Evolutionary conservation across 768 basidiomycete species (phyloP).

Genomic region (Imleria badia): DNA sequence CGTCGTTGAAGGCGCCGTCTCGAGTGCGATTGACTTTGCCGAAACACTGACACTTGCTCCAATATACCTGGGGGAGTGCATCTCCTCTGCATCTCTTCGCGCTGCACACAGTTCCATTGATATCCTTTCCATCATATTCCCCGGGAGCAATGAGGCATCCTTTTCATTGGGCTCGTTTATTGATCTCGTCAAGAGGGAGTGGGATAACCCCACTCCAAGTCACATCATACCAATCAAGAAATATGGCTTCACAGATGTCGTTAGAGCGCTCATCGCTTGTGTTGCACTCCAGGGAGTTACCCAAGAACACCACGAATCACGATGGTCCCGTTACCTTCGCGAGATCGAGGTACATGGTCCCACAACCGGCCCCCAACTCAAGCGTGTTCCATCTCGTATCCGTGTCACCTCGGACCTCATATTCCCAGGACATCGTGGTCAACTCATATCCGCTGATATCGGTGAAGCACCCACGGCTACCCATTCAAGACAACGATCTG

Average conservation of each 20-base stretch:
- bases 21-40: conserved; percentile 59
- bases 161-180: conserved; percentile 83
- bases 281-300: conserved; percentile 80
- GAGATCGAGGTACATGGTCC: conserved; percentile 64
- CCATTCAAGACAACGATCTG: conserved; percentile 34
- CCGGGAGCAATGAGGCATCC: conserved; percentile 73
- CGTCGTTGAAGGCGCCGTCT: conserved; percentile 56
- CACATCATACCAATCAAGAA: conserved; percentile 56
- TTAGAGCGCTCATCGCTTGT: conserved; percentile 75
- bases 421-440: conserved; percentile 63
- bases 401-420: conserved; percentile 74
- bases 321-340: conserved; percentile 62
- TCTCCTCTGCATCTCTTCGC: conserved; percentile 71
- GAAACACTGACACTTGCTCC: conserved; percentile 76
- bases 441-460: conserved; percentile 79
- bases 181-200: conserved; percentile 75
- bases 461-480: conserved; percentile 49
- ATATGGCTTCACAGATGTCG: conserved; percentile 64
- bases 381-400: conserved; percentile 49
- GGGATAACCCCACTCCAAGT: conserved; percentile 54
- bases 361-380: conserved; percentile 32
- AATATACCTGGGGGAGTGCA: conserved; percentile 70
- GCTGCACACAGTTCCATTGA: conserved; percentile 78
- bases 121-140: conserved; percentile 67
- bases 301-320: conserved; percentile 73